Evolutionary conservation across 2,329 filamentous ascomycete genomes (phyloP).

Genomic region (Penicillium paneum): DNA sequence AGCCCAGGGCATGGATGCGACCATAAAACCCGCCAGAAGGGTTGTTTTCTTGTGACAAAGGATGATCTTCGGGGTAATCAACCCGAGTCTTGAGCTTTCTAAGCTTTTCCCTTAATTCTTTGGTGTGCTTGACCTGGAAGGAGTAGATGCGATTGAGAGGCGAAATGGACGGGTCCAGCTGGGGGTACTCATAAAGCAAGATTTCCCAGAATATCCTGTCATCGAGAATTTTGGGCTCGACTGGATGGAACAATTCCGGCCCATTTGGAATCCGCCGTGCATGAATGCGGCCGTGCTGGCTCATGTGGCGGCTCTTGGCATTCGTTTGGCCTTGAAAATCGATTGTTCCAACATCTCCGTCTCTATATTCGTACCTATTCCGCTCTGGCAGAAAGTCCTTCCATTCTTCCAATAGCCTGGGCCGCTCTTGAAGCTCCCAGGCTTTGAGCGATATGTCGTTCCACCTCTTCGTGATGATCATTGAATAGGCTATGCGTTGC

Average conservation of each 20-base stretch:
- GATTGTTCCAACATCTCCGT: slow-evolving; percentile 44
- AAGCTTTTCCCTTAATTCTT: slow-evolving; percentile 4
- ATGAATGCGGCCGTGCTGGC: background rate
- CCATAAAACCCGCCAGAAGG: slow-evolving; percentile 18
- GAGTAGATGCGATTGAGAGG: slow-evolving; percentile 15
- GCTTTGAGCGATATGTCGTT: slow-evolving; percentile 7
- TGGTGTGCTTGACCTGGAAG: slow-evolving; percentile 5
- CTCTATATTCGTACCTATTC: slow-evolving; percentile 23
- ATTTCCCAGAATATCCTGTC: slow-evolving; percentile 14
- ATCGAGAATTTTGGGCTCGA: background rate
- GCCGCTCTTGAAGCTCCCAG: slow-evolving; percentile 40
- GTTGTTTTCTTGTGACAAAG: slow-evolving; percentile 11
- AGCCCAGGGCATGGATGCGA: slow-evolving; percentile 15
- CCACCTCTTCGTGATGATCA: slow-evolving; percentile 8
- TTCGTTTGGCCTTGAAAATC: slow-evolving; percentile 31
- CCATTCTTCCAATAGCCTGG: slow-evolving; percentile 50
- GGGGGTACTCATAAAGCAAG: slow-evolving; percentile 7
- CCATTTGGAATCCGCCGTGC: slow-evolving; percentile 10
- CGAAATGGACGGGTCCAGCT: slow-evolving; percentile 6
- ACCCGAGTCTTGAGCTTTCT: slow-evolving; percentile 17
- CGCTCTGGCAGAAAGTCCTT: slow-evolving; percentile 44
- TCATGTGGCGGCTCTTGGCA: slow-evolving; percentile 15
- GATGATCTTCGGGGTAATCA: slow-evolving; percentile 13
- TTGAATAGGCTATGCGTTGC: slow-evolving; percentile 9
- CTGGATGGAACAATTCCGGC: slow-evolving; percentile 11